Conservation (phyloP, 2,329 filamentous ascomycete genomes). For the Elsinoe perseae region DNA sequence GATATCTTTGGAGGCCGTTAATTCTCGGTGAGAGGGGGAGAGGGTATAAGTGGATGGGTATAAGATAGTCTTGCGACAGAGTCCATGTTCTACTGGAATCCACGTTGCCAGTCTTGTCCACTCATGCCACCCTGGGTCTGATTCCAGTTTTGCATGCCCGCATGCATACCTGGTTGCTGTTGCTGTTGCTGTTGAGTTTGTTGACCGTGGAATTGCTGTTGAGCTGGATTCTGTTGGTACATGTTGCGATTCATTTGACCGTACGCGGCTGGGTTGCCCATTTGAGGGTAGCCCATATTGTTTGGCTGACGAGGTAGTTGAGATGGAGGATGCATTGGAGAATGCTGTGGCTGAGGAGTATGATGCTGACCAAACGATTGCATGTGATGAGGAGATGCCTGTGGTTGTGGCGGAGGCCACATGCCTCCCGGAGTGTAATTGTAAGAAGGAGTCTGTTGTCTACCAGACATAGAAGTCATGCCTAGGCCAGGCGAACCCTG, state of each 20-base stretch:
- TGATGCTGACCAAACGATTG: conserved; percentile 36
- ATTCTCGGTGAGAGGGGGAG: neutral
- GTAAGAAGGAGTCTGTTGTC: conserved; percentile 39
- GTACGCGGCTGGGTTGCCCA: conserved; percentile 36
- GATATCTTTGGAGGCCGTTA: conserved; percentile 11
- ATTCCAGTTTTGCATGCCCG: conserved; percentile 47
- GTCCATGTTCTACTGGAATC: conserved; percentile 20
- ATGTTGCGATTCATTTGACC: conserved; percentile 41
- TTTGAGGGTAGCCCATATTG: conserved; percentile 40
- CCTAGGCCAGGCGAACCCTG: conserved; percentile 54
- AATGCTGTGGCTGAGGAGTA: conserved; percentile 40
- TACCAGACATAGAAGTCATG: conserved; percentile 32
- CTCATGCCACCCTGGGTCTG: conserved; percentile 34
- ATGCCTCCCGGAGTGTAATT: conserved; percentile 40
- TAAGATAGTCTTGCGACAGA: neutral
- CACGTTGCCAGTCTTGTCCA: conserved; percentile 33
- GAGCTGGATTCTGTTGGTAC: conserved; percentile 40
- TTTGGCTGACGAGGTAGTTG: conserved; percentile 39
- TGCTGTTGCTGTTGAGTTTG: conserved; percentile 35
- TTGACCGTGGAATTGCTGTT: conserved; percentile 35
- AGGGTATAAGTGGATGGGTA: neutral
- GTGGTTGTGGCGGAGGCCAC: conserved; percentile 42
- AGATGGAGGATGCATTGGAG: conserved; percentile 43
- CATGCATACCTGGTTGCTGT: conserved; percentile 39
- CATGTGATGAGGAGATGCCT: conserved; percentile 35